Conservation (phyloP, 1,284 basidiomycete genomes). For the Ustilago cynodontis region DNA sequence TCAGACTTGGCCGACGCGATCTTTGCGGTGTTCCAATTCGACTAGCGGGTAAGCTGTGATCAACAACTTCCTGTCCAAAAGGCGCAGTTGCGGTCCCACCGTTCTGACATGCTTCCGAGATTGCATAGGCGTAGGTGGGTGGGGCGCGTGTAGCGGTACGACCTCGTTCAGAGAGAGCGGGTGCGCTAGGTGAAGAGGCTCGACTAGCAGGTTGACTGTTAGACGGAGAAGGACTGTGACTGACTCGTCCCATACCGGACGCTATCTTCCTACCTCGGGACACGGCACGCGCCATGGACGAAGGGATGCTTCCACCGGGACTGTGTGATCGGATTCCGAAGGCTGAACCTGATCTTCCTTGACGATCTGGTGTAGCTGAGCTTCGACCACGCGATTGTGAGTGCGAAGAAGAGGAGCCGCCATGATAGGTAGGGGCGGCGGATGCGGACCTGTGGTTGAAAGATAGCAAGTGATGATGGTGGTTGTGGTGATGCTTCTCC, state of each 20-base stretch:
- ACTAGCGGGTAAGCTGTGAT: constrained; percentile 41
- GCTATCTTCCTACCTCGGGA: constrained; percentile 52
- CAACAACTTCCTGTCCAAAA: constrained; percentile 33
- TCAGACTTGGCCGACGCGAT: constrained; percentile 39
- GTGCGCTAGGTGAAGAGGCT: constrained; percentile 45
- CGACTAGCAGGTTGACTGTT: constrained; percentile 39
- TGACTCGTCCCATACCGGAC: constrained; percentile 49
- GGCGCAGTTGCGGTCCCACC: constrained; percentile 10
- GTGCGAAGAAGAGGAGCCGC: constrained; percentile 25
- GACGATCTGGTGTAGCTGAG: constrained; percentile 38
- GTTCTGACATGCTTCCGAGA: constrained; percentile 35
- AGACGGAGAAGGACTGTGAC: constrained; percentile 49
- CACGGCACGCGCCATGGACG: constrained; percentile 58
- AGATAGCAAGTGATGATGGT: constrained; percentile 23
- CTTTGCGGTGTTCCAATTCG: constrained; percentile 36
- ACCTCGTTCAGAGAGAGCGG: constrained; percentile 31
- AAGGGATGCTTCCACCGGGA: constrained; percentile 49
- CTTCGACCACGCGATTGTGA: constrained; percentile 35
- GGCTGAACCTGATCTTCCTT: constrained; percentile 46
- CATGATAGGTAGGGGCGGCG: constrained; percentile 19
- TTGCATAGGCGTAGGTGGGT: constrained; percentile 41
- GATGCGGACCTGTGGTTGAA: constrained; percentile 45
- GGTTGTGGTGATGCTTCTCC: constrained; percentile 33
- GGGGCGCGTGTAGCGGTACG: constrained; percentile 39
- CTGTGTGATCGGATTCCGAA: constrained; percentile 45